Conservation (phyloP, 148 eudicot species). For the Salicornia ramosissima region DNA sequence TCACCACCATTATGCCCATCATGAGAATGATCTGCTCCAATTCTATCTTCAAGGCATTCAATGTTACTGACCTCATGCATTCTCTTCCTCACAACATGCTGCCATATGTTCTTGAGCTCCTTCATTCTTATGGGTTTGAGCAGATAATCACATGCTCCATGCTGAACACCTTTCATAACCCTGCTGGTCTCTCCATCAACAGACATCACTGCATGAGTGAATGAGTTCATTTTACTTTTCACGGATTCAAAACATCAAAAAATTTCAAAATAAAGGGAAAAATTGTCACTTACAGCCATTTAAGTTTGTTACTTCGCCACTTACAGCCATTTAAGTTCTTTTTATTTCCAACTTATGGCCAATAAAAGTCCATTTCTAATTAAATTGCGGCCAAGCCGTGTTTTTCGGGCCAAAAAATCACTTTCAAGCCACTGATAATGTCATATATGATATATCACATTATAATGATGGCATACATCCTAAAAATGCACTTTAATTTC, state of each 20-base stretch:
- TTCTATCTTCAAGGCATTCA: slow-evolving; percentile 66
- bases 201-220: slow-evolving; percentile 80
- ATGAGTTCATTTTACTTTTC: slow-evolving; percentile 12
- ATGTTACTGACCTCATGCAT: slow-evolving; percentile 80
- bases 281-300: too few species aligned
- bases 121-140: slow-evolving; percentile 96
- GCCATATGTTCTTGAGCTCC: slow-evolving; percentile 96
- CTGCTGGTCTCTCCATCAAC: slow-evolving; percentile 95
- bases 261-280: background rate
- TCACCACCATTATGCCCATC: slow-evolving; percentile 61
- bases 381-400: too few species aligned
- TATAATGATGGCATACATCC: too few species aligned
- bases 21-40: slow-evolving; percentile 44
- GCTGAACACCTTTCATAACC: slow-evolving; percentile 98
- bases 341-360: too few species aligned
- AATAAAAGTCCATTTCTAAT: too few species aligned
- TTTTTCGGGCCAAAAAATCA: too few species aligned
- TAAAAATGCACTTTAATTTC: too few species aligned
- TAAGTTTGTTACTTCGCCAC: too few species aligned
- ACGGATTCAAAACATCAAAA: background rate
- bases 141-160: slow-evolving; percentile 97
- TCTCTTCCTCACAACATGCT: slow-evolving; percentile 80
- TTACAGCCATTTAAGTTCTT: too few species aligned
- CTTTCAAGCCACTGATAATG: too few species aligned
- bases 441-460: too few species aligned